A percentile compares a stretch with the other conserved stretches of the same genome.
Conservation (phyloP, 2,329 filamentous ascomycete species). For the Acrocalymma vagum region DNA sequence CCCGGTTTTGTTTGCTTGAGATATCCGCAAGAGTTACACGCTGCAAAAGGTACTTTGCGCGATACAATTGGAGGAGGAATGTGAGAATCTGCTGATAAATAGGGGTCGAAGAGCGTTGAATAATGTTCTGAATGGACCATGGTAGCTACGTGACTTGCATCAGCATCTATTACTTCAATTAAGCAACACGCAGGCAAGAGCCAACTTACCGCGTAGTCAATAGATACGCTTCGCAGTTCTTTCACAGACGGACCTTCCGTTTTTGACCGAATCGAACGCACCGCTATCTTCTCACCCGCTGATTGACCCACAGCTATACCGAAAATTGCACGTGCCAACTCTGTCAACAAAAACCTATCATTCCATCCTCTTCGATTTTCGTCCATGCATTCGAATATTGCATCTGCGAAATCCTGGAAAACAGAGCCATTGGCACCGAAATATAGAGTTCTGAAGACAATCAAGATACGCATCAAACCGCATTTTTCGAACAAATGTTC, state of each 20-base stretch:
- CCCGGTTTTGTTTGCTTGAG: neutral
- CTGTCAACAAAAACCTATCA: conserved; percentile 82
- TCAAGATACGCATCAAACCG: conserved; percentile 70
- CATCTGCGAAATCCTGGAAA: conserved; percentile 70
- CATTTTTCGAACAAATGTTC: conserved; percentile 73
- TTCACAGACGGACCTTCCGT: conserved; percentile 67
- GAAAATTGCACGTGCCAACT: conserved; percentile 78
- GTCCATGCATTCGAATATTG: conserved; percentile 80
- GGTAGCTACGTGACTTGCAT: conserved; percentile 44
- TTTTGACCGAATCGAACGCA: conserved; percentile 59
- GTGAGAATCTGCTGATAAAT: conserved; percentile 78
- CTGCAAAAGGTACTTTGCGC: conserved; percentile 74
- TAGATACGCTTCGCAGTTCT: conserved; percentile 68
- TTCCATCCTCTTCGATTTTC: conserved; percentile 70
- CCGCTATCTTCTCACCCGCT: conserved; percentile 69
- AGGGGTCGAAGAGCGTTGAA: conserved; percentile 69
- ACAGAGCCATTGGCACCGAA: conserved; percentile 77
- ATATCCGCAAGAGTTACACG: conserved; percentile 46
- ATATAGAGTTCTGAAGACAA: conserved; percentile 76
- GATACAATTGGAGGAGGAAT: conserved; percentile 78
- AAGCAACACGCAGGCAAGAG: neutral
- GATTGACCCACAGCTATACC: conserved; percentile 57
- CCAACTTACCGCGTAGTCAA: conserved; percentile 73
- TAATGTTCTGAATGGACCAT: conserved; percentile 74
- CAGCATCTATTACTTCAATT: conserved; percentile 1